Evolutionary conservation across 306 rosid genomes (phyloP).

Genomic region (Trichosanthes cucumerina): DNA sequence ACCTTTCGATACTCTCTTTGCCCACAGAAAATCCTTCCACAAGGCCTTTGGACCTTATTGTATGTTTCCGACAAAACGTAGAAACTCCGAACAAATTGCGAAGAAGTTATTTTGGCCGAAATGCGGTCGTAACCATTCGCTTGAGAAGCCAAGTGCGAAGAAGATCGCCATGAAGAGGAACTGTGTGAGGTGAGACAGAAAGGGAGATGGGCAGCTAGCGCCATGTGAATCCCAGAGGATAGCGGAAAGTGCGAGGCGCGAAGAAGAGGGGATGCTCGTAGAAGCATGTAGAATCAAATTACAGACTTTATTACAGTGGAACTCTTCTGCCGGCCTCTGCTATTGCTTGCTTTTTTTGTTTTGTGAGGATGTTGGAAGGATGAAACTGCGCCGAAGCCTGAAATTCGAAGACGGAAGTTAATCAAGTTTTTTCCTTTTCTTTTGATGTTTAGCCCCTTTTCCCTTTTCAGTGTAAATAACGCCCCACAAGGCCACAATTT

Average conservation of each 20-base stretch:
- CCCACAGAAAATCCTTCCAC: slow-evolving; percentile 19
- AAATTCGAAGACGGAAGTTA: neutral
- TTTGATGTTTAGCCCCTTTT: neutral
- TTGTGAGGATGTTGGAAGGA: neutral
- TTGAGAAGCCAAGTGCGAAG: slow-evolving; percentile 4
- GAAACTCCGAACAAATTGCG: slow-evolving; percentile 25
- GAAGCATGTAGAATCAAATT: neutral
- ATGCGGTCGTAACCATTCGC: neutral
- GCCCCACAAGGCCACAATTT: neutral
- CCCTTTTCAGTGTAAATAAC: neutral
- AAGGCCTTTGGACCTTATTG: slow-evolving; percentile 12
- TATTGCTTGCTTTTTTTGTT: slow-evolving; percentile 3
- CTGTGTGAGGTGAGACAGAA: neutral
- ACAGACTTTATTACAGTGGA: neutral
- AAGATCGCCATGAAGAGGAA: slow-evolving; percentile 7
- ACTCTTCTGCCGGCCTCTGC: neutral
- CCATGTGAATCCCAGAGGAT: slow-evolving; percentile 36
- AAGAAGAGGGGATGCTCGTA: slow-evolving; percentile 16
- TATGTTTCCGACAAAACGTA: slow-evolving; percentile 18
- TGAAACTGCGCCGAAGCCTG: neutral
- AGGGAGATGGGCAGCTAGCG: slow-evolving; percentile 32
- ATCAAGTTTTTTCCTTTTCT: neutral
- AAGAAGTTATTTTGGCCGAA: slow-evolving; percentile 10
- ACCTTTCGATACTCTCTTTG: slow-evolving; percentile 54
- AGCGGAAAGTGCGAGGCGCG: slow-evolving; percentile 14